Evolutionary conservation across 768 basidiomycete species (phyloP).

Genomic region (Panellus pusillus): DNA sequence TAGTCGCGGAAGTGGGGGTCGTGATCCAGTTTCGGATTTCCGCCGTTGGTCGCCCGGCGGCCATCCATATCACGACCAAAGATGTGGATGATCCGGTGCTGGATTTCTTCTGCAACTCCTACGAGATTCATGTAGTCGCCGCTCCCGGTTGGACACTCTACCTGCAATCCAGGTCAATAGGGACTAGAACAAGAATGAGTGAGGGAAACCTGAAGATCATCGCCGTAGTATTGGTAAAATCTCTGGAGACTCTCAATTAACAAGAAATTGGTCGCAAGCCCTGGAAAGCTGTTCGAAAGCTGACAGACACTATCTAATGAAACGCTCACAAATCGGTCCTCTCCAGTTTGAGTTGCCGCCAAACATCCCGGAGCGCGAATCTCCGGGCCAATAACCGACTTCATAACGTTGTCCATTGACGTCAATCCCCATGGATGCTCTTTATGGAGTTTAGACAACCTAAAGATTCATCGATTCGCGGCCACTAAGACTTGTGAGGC

Average conservation of each 20-base stretch:
- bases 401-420: constrained; percentile 91
- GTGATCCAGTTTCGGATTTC: constrained; percentile 78
- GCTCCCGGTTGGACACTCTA: constrained; percentile 95
- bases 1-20: constrained; percentile 98
- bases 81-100: constrained; percentile 98
- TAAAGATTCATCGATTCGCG: constrained; percentile 28
- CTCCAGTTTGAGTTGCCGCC: constrained; percentile 98
- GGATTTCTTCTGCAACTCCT: constrained; percentile 94
- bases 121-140: constrained; percentile 98
- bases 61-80: constrained; percentile 92
- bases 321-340: constrained; percentile 75
- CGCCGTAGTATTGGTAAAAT: constrained; percentile 97
- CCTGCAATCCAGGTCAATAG: constrained; percentile 34
- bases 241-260: constrained; percentile 95
- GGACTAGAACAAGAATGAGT: background rate
- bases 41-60: constrained; percentile 88
- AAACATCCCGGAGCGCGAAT: constrained; percentile 97
- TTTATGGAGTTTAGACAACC: constrained; percentile 87
- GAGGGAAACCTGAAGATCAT: constrained; percentile 64
- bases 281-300: constrained; percentile 34
- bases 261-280: constrained; percentile 96
- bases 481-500: background rate
- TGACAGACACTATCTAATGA: background rate
- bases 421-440: constrained; percentile 92
- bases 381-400: constrained; percentile 97